These are phyloP conservation scores for Aspergillus sclerotiicarbonarius DNA, from an alignment of 495 filamentous ascomycete genomes.

Conservation along the genomic window DNA sequence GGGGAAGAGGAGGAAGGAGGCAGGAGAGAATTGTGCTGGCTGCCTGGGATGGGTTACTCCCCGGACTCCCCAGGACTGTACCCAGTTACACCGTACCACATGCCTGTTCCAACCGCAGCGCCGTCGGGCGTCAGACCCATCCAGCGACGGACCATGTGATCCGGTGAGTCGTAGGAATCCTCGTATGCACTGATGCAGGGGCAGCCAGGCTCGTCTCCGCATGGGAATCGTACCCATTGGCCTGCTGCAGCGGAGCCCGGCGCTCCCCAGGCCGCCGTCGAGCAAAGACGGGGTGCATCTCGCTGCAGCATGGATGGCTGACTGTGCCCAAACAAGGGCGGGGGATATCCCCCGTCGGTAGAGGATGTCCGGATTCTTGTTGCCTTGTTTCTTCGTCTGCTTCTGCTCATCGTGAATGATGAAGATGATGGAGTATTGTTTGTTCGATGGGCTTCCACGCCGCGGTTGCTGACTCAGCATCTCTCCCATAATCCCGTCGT, in stretches of 20 bases:
- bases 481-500: background rate
- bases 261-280: constrained; percentile 5
- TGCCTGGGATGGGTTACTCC: background rate
- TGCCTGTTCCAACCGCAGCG: background rate
- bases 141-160: constrained; percentile 12
- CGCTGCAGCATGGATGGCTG: background rate
- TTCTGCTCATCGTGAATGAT: too few relatives aligned
- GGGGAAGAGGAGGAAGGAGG: background rate
- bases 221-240: constrained; percentile 10
- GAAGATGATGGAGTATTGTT: too few relatives aligned
- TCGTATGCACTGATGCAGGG: constrained; percentile 11
- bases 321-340: background rate
- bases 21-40: background rate
- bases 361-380: background rate
- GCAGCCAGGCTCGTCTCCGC: constrained; percentile 4
- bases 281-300: background rate
- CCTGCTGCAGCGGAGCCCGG: constrained; percentile 6
- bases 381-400: background rate
- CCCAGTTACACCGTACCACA: background rate
- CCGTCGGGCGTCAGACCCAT: constrained; percentile 5
- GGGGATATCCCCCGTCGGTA: background rate
- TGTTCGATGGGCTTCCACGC: background rate
- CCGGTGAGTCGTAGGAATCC: constrained; percentile 1
- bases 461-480: background rate
- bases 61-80: background rate